Base-by-base conservation (phyloP, 257 asterid species). In the Nicotiana otophora region DNA sequence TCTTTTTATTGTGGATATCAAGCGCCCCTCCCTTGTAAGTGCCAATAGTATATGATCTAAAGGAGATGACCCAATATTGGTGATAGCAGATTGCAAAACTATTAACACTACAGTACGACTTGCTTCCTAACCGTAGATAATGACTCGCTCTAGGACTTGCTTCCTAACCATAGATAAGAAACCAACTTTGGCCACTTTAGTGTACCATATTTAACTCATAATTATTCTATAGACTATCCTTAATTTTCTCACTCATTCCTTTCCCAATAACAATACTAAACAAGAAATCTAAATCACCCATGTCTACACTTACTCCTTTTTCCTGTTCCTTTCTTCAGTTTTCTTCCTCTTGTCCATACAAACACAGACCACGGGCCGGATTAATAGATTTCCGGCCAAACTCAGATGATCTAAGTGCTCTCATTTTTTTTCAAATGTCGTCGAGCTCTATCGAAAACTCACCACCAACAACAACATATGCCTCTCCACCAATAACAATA, bases 401-500 rank as follows among this genome's bases (percentile, higher is more conserved):
- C 28, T 31, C 30, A 31, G 58, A 68, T 54, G 51, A 42, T 57
- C 69, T 80, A 66, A 78, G 15, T 60, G 20, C 23, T 17, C 16
- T 16, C 9, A 7, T 9, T 36, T 75, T 57, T 63, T 63, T 81
- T 60, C 87, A 88, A 83, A 93, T 92, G 97, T 86, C 96, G 77
- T 42, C 86, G 55, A 83, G 77, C 84, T 51, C 84, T 77, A 81
- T 80, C 81, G 88, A 87, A 15, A 85, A 89, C 12, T 33, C 85
- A 69, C 60, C 81, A 48, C 78, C 83, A 17, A 74, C 87, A 5
- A 46, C 88, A 10, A 19, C 85, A 0, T 92, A 88, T 84, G 28
- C 86, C 2, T 86, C 93, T 20, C 97, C 98, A 0, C 92, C 97
- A 3, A 65, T 96, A 54, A 89, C 93, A 69, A 84, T 94, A 67